A percentile compares a stretch with the other conserved stretches of the same genome.
phyloP scores from a whole-genome alignment of 306 rosid genomes.

The Glycine soja region DNA sequence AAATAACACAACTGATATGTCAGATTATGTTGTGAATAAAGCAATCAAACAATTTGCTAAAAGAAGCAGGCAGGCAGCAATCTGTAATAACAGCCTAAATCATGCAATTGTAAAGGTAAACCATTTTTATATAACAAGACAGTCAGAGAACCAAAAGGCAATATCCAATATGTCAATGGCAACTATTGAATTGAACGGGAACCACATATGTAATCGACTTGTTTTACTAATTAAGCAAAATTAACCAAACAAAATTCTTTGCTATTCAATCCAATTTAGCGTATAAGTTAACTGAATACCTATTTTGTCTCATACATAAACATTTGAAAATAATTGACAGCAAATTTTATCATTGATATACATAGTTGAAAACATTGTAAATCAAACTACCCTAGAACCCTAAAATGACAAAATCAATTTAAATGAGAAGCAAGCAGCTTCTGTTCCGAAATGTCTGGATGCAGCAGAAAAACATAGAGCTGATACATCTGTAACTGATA shows the following conservation, averaged over 20 bases:
- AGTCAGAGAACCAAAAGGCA: background rate
- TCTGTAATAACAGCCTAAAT: background rate
- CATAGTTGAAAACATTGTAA: constrained; percentile 10
- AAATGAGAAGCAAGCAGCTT: constrained; percentile 12
- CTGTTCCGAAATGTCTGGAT: constrained; percentile 32
- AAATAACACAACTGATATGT: background rate
- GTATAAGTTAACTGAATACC: background rate
- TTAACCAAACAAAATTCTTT: background rate
- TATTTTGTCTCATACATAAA: constrained; percentile 1
- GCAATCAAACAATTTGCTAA: constrained; percentile 29
- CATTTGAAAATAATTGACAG: background rate
- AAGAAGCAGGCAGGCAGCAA: constrained; percentile 18
- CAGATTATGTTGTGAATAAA: background rate
- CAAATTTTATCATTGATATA: constrained; percentile 14
- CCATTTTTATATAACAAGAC: background rate
- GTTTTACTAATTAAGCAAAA: constrained; percentile 24
- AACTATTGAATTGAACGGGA: background rate
- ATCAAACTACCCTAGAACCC: constrained; percentile 27
- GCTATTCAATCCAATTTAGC: background rate
- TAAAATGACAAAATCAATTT: constrained; percentile 25
- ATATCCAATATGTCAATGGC: background rate
- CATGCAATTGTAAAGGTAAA: constrained; percentile 31
- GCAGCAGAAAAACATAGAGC: constrained; percentile 31
- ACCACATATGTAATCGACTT: constrained; percentile 17
- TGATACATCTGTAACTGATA: constrained; percentile 16